phyloP scores from a whole-genome alignment of 1,284 basidiomycete genomes.

The Ustilago tritici region DNA sequence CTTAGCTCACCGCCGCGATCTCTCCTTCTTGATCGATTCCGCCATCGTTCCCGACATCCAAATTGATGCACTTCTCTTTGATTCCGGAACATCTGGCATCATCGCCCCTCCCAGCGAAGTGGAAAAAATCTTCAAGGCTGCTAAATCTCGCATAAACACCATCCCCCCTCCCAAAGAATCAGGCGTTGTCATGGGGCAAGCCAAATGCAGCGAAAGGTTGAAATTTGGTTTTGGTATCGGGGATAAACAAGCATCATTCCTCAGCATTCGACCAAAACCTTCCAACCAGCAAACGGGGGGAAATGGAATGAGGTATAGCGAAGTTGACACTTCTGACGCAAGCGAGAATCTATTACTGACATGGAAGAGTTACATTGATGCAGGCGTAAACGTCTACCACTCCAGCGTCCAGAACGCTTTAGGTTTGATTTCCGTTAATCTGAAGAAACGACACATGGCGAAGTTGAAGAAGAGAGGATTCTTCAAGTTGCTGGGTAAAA shows the following conservation, averaged over 20 bases:
- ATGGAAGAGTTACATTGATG: constrained; percentile 22
- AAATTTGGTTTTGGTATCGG: constrained; percentile 24
- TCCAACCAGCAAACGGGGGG: too few species aligned
- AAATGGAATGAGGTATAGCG: not conserved
- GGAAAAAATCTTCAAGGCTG: constrained; percentile 19
- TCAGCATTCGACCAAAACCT: not conserved
- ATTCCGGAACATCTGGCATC: constrained; percentile 36
- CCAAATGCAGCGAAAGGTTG: not conserved
- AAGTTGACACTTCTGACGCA: too few species aligned
- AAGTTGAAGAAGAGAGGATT: not conserved
- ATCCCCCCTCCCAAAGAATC: not conserved
- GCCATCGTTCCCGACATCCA: constrained; percentile 3
- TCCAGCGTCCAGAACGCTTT: not conserved
- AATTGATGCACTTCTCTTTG: constrained; percentile 34
- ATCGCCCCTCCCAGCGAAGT: constrained; percentile 33
- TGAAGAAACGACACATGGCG: not conserved
- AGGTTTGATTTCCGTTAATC: not conserved
- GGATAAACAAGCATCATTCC: not conserved
- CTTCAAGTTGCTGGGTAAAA: not conserved
- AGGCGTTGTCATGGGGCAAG: constrained; percentile 6
- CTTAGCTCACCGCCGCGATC: constrained; percentile 30
- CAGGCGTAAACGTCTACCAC: not conserved
- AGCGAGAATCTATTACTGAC: not conserved
- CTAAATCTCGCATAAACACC: not conserved
- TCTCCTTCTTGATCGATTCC: constrained; percentile 16